Base-by-base conservation (phyloP, 1,139 yeast genomes). In the Yamadazyma membranifaciens region DNA sequence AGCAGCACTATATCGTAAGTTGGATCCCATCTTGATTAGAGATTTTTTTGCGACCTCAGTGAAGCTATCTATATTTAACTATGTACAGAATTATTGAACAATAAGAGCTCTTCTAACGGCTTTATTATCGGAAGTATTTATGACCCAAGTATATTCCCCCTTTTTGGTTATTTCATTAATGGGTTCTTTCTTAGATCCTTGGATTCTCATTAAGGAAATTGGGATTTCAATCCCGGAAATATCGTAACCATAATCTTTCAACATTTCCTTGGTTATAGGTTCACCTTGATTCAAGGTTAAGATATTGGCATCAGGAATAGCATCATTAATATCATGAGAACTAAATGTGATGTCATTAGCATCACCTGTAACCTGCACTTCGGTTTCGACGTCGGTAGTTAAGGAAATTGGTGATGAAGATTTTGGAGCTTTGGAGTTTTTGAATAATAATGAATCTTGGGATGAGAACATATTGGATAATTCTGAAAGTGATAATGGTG, bases 1-100 rank as follows among this genome's bases (percentile, higher is more conserved):
- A 3, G 78, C 75, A 2, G 77, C 76, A 40, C 69, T 67, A 43
- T 62, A 70, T 37, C 66, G 58, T 20, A 67, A 55, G 44, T 58
- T 59, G 5, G 59, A 47, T 13, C 60, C 51, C 63, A 59, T 59
- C 40, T 20, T 24, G 35, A 16, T 30, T 24, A n/a, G n/a, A n/a
- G n/a, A 16, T 27, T 26, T 13, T 31, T 10, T 32, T 12, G 25
- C 34, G 26, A 17, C 13, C 12, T 16, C 13, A 11, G 11, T 5
- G 28, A 25, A 11, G 10, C 11, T 25, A 25, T 32, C 4, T 20
- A 32, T 14, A 32, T 13, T 34, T 15, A 20, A 20, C 33, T 35
- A 36, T 22, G 13, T 36, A 36, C 29, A 29, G n/a, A 20, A 6
- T 27, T 37, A 37, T 25, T 41, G 39, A 20, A 42, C 24, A 31